Evolutionary conservation across 2,329 filamentous ascomycete species (phyloP).

Genomic region (Amauroascus niger): DNA sequence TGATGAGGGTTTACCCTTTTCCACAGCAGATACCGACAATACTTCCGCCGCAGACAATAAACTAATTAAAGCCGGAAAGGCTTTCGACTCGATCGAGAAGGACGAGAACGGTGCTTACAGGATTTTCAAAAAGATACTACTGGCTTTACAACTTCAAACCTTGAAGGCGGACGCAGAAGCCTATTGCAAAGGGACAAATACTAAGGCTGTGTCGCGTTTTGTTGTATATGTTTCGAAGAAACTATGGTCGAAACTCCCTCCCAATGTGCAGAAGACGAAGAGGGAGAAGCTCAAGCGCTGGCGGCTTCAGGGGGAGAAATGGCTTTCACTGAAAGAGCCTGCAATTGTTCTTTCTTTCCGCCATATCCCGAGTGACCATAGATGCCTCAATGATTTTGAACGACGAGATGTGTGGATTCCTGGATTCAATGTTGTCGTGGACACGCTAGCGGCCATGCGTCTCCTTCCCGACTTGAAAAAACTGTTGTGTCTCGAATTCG

Average conservation of each 20-base stretch:
- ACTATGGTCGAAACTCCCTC: background rate
- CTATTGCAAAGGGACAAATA: background rate
- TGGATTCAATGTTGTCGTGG: background rate
- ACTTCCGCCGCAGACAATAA: background rate
- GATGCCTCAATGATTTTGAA: constrained; percentile 3
- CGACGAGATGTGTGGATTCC: background rate
- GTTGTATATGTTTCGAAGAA: background rate
- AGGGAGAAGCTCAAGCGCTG: background rate
- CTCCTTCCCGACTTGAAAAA: background rate
- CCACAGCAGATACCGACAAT: background rate
- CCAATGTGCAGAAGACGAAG: background rate
- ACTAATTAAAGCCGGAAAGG: background rate
- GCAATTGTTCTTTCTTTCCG: constrained; percentile 1
- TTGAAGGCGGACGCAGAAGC: background rate
- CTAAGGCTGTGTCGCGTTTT: background rate
- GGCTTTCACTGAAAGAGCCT: constrained; percentile 2
- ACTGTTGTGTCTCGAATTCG: background rate
- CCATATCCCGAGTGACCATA: background rate
- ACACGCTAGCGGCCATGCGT: background rate
- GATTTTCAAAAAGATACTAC: background rate
- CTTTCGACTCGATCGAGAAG: background rate
- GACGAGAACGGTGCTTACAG: background rate
- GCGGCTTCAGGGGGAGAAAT: background rate
- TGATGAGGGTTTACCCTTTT: background rate
- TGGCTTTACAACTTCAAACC: background rate